These are phyloP conservation scores for Hawksworthiomyces lignivorus DNA, from an alignment of 2,329 filamentous ascomycete genomes.

Conservation along the genomic window DNA sequence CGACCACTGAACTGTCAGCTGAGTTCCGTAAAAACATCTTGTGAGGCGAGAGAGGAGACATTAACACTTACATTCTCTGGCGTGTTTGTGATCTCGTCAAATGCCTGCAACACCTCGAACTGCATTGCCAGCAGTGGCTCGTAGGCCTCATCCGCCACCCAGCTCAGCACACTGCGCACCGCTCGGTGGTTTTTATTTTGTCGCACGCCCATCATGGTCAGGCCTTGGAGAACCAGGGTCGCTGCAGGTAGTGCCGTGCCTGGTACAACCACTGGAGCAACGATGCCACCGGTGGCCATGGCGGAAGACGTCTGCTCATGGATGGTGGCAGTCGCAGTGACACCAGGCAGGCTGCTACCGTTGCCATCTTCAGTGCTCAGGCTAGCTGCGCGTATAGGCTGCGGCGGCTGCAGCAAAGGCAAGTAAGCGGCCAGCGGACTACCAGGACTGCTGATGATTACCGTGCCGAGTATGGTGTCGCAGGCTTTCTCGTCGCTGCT, in stretches of 20 bases:
- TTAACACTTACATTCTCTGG: conserved; percentile 39
- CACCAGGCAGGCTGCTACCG: too few species aligned
- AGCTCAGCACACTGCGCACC: conserved; percentile 66
- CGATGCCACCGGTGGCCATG: conserved; percentile 62
- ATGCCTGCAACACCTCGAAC: conserved; percentile 69
- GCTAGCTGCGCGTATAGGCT: conserved; percentile 14
- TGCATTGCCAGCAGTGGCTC: conserved; percentile 73
- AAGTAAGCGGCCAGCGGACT: conserved; percentile 63
- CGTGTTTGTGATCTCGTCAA: conserved; percentile 70
- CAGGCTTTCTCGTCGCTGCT: conserved; percentile 50
- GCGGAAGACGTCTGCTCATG: too few species aligned
- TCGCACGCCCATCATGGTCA: conserved; percentile 72
- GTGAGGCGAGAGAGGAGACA: not conserved
- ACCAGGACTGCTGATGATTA: conserved; percentile 68
- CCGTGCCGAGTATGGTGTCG: conserved; percentile 65
- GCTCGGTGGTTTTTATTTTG: conserved; percentile 76
- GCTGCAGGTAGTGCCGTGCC: conserved; percentile 60
- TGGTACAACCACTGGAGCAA: conserved; percentile 72
- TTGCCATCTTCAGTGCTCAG: conserved; percentile 5
- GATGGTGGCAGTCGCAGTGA: too few species aligned
- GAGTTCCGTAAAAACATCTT: too few species aligned
- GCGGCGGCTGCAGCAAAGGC: conserved; percentile 55
- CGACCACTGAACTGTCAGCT: conserved; percentile 9
- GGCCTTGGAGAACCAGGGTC: conserved; percentile 54
- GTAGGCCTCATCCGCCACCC: conserved; percentile 66